phyloP scores from a whole-genome alignment of 257 asterid species.

The Nicotiana attenuata region DNA sequence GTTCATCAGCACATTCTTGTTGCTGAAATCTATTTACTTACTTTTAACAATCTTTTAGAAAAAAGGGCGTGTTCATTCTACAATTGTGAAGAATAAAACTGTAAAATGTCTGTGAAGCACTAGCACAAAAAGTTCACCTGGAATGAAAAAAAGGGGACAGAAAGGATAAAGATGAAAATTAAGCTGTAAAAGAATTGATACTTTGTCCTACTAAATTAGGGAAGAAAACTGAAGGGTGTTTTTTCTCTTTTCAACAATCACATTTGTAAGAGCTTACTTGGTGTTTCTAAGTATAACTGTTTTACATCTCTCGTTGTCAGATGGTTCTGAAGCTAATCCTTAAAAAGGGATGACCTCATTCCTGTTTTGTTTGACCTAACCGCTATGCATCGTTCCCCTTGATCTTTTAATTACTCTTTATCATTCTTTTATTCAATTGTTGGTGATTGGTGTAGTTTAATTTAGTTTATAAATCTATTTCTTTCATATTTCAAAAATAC shows the following conservation, averaged over 20 bases:
- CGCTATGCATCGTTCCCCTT: background rate
- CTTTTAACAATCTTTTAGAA: too few species aligned
- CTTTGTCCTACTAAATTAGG: background rate
- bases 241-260: background rate
- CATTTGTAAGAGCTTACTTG: background rate
- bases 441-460: background rate
- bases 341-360: background rate
- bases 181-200: background rate
- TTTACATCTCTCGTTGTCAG: background rate
- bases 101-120: background rate
- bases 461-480: background rate
- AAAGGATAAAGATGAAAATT: background rate
- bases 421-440: background rate
- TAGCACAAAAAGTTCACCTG: background rate
- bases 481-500: background rate
- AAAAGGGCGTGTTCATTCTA: background rate
- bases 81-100: background rate
- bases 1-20: too few species aligned
- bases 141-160: background rate
- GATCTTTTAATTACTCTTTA: background rate
- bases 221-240: background rate
- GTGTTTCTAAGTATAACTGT: background rate
- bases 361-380: slow-evolving; percentile 1
- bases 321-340: background rate
- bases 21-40: too few species aligned